Percentiles rank a stretch among this genome's conserved stretches.
Conservation (phyloP, 2,329 filamentous ascomycete genomes). For the Penicillium sp. region DNA sequence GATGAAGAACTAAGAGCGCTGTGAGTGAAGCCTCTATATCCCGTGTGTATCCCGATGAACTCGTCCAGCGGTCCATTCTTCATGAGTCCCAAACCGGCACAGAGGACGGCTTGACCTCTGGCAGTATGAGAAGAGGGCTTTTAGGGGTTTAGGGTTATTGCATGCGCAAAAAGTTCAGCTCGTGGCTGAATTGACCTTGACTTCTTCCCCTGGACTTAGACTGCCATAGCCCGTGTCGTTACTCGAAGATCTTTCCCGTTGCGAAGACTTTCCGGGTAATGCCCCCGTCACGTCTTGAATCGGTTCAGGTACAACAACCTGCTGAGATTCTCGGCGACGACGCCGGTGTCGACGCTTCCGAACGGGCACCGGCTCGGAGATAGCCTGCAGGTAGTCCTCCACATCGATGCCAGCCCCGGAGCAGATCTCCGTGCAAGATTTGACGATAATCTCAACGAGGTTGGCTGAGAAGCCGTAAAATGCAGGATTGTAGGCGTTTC, state of each 20-base stretch:
- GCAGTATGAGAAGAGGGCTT: no score
- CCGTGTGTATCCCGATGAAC: no score
- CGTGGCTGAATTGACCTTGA: neutral
- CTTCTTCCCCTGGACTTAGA: constrained; percentile 20
- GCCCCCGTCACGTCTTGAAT: constrained; percentile 12
- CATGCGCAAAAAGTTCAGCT: no score
- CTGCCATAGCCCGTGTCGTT: constrained; percentile 39
- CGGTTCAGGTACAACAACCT: constrained; percentile 14
- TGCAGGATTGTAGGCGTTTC: constrained; percentile 39
- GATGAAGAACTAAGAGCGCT: no score
- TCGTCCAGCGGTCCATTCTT: no score
- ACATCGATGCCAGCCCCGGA: constrained; percentile 32
- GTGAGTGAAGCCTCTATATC: no score
- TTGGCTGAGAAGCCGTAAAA: constrained; percentile 38
- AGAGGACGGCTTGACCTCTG: no score
- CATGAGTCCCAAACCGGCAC: no score
- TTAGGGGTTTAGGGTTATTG: no score
- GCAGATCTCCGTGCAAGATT: constrained; percentile 34
- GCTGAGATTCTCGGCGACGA: constrained; percentile 11
- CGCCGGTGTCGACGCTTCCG: constrained; percentile 19
- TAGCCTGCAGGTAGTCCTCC: constrained; percentile 24
- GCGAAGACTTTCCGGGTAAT: constrained; percentile 6
- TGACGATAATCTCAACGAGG: constrained; percentile 35
- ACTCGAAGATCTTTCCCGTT: constrained; percentile 29
- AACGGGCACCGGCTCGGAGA: constrained; percentile 17